Conservation (phyloP, 2,329 filamentous ascomycete genomes). For the Colletotrichum costaricense region DNA sequence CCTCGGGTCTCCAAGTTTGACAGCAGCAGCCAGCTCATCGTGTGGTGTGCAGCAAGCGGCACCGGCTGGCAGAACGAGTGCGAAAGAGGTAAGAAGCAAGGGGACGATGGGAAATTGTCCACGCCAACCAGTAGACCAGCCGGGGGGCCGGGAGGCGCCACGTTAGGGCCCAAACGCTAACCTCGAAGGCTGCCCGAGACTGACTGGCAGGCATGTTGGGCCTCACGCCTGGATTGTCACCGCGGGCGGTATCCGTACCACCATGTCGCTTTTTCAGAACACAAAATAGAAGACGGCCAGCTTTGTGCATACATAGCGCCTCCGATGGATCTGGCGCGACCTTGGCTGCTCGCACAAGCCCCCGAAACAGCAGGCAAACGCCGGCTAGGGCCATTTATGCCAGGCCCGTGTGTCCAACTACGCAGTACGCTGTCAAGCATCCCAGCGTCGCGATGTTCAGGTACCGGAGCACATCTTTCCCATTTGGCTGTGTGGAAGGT, state of each 20-base stretch:
- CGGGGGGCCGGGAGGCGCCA: constrained; percentile 17
- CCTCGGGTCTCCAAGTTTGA: background rate
- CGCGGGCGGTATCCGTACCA: background rate
- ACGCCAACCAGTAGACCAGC: constrained; percentile 30
- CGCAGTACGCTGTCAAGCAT: background rate
- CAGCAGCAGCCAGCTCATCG: background rate
- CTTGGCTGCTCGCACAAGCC: constrained; percentile 22
- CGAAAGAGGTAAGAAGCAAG: constrained; percentile 14
- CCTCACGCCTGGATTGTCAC: constrained; percentile 4
- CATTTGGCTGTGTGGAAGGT: constrained; percentile 20
- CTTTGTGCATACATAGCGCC: background rate
- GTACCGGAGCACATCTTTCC: constrained; percentile 23
- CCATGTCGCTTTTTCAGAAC: background rate
- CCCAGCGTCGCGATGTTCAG: constrained; percentile 29
- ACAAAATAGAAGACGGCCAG: background rate
- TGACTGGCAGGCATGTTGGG: background rate
- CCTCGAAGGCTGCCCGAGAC: background rate
- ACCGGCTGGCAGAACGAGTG: constrained; percentile 3
- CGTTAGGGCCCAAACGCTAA: constrained; percentile 11
- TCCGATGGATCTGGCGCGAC: background rate
- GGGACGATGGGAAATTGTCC: constrained; percentile 21
- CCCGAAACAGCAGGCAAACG: constrained; percentile 10
- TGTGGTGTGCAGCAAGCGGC: background rate
- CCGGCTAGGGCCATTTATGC: constrained; percentile 19
- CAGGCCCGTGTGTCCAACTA: constrained; percentile 25